Evolutionary conservation across 257 asterid genomes (phyloP), one percentile per base, ranked within the genome.

Genomic region (Plantago ovata): DNA sequence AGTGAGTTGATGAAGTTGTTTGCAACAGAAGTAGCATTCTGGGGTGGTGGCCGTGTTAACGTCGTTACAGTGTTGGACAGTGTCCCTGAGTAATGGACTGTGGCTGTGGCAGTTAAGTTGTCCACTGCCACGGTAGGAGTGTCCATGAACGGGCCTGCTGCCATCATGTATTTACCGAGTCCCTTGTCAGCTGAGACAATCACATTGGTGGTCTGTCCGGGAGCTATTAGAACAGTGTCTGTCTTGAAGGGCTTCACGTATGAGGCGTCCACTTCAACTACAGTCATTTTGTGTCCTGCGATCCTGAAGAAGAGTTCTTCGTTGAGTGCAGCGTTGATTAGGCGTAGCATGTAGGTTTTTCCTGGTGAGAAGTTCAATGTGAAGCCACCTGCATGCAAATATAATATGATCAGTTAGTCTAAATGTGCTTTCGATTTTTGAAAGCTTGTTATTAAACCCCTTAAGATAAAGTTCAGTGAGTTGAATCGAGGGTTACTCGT

Each of bases 231-330:
- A 39, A 92, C 60, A 0, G 95, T 82, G 72, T 88, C 94, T 0
- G 77, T 84, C 59, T 80, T 79, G 81, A 92, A 92, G 38, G 98
- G 98, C 36, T 92, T 92, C 0, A 88, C 95, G 58, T 92, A 92
- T 3, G 82, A 60, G 21, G 98, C 98, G 59, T 92, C 98, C 0
- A 92, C 97, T 71, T 92, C 98, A 0, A 92, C 95, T 0, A 92
- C 95, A 0, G 84, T 92, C 71, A 92, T 12, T 22, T 63, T 60
- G 79, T 92, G 98, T 13, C 89, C 91, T 22, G 97, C 95, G 47
- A 92, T 86, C 67, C 79, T 88, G 79, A 92, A 86, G 74, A 92
- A 92, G 33, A 92, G 88, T 38, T 92, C 96, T 61, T 92, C 98
- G 38, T 91, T 85, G 68, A 91, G 92, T 53, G 95, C 98, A 36